These are phyloP conservation scores for Saccharomycopsis hybrid DNA, from an alignment of 1,139 yeast species.

Conservation along the genomic window DNA sequence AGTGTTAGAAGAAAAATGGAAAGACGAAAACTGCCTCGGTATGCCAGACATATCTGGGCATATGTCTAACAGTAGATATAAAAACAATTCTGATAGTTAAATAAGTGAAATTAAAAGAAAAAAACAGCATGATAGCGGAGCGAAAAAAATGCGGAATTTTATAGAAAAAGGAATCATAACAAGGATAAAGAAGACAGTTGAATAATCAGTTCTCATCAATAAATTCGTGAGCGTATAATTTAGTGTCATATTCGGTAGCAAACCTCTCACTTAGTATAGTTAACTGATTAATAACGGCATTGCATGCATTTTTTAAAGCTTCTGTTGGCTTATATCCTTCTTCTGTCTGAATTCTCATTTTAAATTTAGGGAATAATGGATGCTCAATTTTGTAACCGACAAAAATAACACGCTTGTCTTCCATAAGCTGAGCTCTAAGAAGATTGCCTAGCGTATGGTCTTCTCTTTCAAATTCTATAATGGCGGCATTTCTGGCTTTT, in stretches of 20 bases:
- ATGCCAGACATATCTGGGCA: too few relatives aligned
- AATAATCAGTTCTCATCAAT: constrained; percentile 21
- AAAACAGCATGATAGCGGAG: too few relatives aligned
- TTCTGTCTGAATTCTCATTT: constrained; percentile 90
- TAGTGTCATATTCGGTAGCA: constrained; percentile 88
- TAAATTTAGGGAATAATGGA: constrained; percentile 91
- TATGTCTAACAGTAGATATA: too few relatives aligned
- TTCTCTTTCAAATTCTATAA: constrained; percentile 89
- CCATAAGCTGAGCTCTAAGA: constrained; percentile 76
- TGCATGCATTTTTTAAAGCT: constrained; percentile 86
- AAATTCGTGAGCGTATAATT: constrained; percentile 58
- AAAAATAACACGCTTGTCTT: constrained; percentile 81
- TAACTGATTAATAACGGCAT: constrained; percentile 72
- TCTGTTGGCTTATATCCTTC: constrained; percentile 90
- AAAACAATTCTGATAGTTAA: too few relatives aligned
- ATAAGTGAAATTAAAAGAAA: too few relatives aligned
- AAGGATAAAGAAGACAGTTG: too few relatives aligned
- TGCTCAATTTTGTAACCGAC: constrained; percentile 98
- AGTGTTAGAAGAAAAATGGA: too few relatives aligned
- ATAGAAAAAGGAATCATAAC: too few relatives aligned
- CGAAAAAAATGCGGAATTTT: too few relatives aligned
- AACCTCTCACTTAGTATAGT: constrained; percentile 70
- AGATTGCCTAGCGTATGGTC: constrained; percentile 95
- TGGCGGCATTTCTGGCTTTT: constrained; percentile 91
- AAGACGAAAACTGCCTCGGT: too few relatives aligned